Base-by-base conservation (phyloP, 148 eudicot genomes). In the Oxyria digyna region DNA sequence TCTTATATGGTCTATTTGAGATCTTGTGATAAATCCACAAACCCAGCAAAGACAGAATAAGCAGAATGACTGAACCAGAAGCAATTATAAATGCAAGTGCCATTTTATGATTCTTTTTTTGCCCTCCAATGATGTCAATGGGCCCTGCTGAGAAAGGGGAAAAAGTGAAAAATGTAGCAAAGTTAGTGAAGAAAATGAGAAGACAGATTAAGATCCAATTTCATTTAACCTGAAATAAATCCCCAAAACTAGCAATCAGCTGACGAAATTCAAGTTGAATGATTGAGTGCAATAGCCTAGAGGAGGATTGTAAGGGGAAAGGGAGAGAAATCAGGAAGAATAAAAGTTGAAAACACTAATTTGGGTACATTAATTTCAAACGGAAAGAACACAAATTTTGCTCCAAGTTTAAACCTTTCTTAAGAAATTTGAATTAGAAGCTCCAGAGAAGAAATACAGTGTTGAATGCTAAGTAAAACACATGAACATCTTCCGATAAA, bases 11-110 rank as follows among this genome's bases (percentile, higher is more conserved):
- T 75, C 75, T 84, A 69, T 74, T 67, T 54, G 79, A 80, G 23
- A 76, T 76, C 82, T 77, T 78, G 59, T 73, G 85, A 67, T 69
- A 81, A 74, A 84, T 63, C 91, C 91, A 80, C 62, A 86, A 55
- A 52, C 70, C 78, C 62, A 80, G 17, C 65, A 86, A 41, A 78
- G 79, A 74, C 10, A 86, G 37, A 41, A 84, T 31, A 55, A 84
- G 75, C 26, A 72, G 67, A 73, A 74, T 84, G 71, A 86, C 73
- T 46, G 78, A 72, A 78, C 80, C 74, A 70, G 81, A 78, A 55
- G 84, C 84, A 71, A 86, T 74, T 62, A 84, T 71, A 62, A 82
- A 75, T 24, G 87, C 78, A 33, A 80, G 72, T 72, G 68, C 72
- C 72, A 83, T 10, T 66, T 78, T 84, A 9, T 70, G n/a, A 69